Evolutionary conservation across 2,329 filamentous ascomycete genomes (phyloP).

Genomic region (Fusarium camptoceras): DNA sequence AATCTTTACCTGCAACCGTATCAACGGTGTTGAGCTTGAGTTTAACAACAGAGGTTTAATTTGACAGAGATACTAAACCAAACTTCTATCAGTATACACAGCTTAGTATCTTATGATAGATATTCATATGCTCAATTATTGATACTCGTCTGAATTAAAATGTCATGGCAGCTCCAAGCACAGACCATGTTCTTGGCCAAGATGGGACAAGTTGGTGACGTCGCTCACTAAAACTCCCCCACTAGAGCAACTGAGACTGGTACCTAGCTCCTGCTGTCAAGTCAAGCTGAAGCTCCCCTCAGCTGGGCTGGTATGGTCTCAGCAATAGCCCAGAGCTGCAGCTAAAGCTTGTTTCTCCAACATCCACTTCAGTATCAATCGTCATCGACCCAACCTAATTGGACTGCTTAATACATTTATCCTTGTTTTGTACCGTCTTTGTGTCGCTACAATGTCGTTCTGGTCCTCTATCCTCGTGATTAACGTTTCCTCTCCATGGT

Average conservation of each 20-base stretch:
- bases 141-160: not conserved
- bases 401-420: slow-evolving; percentile 23
- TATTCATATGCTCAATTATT: not conserved
- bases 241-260: not conserved
- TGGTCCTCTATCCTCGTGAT: not conserved
- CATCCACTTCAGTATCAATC: slow-evolving; percentile 15
- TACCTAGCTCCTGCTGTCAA: slow-evolving; percentile 12
- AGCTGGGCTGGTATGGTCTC: slow-evolving; percentile 4
- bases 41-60: not conserved
- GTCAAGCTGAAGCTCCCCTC: slow-evolving; percentile 24
- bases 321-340: slow-evolving; percentile 11
- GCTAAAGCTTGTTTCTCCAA: slow-evolving; percentile 44
- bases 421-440: slow-evolving; percentile 31
- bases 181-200: slow-evolving; percentile 13
- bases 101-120: not conserved
- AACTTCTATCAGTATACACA: not conserved
- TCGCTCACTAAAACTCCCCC: slow-evolving; percentile 25
- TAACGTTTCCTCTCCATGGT: not conserved
- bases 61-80: not conserved
- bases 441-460: slow-evolving; percentile 8
- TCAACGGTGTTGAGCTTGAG: not conserved
- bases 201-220: slow-evolving; percentile 31
- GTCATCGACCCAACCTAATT: slow-evolving; percentile 37
- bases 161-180: slow-evolving; percentile 9
- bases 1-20: not conserved